phyloP scores from a whole-genome alignment of 2,329 filamentous ascomycete species.

The Colletotrichum higginsianum region DNA sequence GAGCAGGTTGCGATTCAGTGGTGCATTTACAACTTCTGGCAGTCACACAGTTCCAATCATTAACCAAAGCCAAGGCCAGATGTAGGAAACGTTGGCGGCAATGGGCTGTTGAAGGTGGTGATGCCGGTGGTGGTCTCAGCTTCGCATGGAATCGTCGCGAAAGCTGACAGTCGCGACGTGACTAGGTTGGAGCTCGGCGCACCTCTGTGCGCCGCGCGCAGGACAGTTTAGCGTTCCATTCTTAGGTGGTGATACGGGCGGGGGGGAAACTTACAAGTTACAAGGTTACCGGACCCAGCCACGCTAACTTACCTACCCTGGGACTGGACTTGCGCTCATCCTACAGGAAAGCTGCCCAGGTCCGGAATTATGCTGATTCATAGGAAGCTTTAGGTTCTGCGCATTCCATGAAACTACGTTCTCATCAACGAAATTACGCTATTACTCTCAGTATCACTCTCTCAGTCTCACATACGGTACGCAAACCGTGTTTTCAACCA shows the following conservation, averaged over 20 bases:
- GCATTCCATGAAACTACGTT: too few species aligned
- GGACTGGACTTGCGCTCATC: neutral
- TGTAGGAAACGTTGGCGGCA: neutral
- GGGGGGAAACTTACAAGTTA: conserved; percentile 11
- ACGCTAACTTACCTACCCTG: conserved; percentile 7
- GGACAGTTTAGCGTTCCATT: conserved; percentile 13
- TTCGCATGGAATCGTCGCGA: conserved; percentile 21
- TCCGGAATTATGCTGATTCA: neutral
- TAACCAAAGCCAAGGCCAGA: neutral
- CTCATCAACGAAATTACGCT: too few species aligned
- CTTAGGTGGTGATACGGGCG: neutral
- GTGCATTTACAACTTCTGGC: neutral
- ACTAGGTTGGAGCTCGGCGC: conserved; percentile 24
- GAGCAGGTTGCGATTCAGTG: neutral
- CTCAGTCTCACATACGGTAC: too few species aligned
- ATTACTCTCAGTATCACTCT: too few species aligned
- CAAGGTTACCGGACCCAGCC: conserved; percentile 5
- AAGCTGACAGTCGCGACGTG: conserved; percentile 40
- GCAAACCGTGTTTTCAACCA: too few species aligned
- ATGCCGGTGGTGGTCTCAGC: neutral
- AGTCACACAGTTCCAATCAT: neutral
- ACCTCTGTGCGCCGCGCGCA: neutral
- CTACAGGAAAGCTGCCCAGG: neutral
- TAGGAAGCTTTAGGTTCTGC: too few species aligned
- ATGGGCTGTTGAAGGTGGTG: neutral